Percentiles rank a stretch among this genome's conserved stretches.
Conservation (phyloP, 1,139 yeast genomes). For the Lodderomyces theae region DNA sequence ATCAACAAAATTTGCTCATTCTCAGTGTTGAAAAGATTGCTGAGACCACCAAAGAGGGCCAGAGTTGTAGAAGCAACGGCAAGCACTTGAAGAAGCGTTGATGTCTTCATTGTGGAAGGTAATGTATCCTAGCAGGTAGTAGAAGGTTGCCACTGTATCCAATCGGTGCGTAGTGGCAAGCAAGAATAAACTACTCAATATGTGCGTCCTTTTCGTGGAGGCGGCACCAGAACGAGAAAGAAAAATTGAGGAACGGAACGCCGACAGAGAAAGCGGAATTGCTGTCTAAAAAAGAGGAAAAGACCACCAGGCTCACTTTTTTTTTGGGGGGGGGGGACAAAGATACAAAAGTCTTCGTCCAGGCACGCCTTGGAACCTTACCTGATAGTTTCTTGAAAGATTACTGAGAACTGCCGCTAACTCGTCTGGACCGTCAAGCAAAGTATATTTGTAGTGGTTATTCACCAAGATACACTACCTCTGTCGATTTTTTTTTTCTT, state of each 20-base stretch:
- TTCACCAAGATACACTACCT: not conserved
- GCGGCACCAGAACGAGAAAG: not conserved
- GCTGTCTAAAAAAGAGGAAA: not conserved
- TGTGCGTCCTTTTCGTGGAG: not conserved
- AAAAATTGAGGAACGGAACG: not conserved
- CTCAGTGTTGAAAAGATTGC: slow-evolving; percentile 6
- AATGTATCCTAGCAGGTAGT: not conserved
- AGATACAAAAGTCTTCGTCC: too few species aligned
- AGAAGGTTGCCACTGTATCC: not conserved
- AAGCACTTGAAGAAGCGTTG: slow-evolving; percentile 7
- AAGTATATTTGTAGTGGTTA: not conserved
- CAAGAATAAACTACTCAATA: not conserved
- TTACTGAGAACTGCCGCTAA: too few species aligned
- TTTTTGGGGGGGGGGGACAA: too few species aligned
- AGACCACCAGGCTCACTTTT: too few species aligned
- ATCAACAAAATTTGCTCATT: slow-evolving; percentile 12
- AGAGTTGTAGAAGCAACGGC: slow-evolving; percentile 7
- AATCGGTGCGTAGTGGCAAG: not conserved
- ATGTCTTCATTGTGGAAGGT: slow-evolving; percentile 9
- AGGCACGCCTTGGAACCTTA: too few species aligned
- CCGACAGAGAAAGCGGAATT: slow-evolving; percentile 5
- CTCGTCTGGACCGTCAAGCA: not conserved
- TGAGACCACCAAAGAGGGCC: slow-evolving; percentile 7
- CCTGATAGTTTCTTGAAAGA: too few species aligned
- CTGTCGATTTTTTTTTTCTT: too few species aligned